Conservation (phyloP, 306 rosid genomes). For the Lathyrus sativus region DNA sequence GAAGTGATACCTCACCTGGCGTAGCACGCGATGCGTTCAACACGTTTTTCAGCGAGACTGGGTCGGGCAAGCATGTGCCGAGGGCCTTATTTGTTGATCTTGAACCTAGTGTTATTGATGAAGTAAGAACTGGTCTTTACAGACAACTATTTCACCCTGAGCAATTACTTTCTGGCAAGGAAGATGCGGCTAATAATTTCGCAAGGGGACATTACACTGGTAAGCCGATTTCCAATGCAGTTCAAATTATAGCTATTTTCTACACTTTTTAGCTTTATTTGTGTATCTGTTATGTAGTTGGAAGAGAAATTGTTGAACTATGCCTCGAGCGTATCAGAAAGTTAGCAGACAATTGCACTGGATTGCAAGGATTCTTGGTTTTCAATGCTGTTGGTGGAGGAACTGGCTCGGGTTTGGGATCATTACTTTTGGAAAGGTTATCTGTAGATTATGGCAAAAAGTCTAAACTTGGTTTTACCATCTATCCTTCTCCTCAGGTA, state of each 20-base stretch:
- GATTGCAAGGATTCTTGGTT: slow-evolving; percentile 78
- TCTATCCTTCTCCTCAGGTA: slow-evolving; percentile 85
- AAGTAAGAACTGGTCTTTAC: slow-evolving; percentile 60
- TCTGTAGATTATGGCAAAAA: slow-evolving; percentile 78
- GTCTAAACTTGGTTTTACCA: slow-evolving; percentile 73
- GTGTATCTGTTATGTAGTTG: slow-evolving; percentile 55
- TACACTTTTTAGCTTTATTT: slow-evolving; percentile 30
- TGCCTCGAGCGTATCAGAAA: slow-evolving; percentile 76
- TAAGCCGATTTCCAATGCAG: slow-evolving; percentile 35
- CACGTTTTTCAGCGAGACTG: slow-evolving; percentile 79
- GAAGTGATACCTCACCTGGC: slow-evolving; percentile 66
- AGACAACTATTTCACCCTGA: slow-evolving; percentile 82
- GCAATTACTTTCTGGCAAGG: slow-evolving; percentile 78
- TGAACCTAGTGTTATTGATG: slow-evolving; percentile 76
- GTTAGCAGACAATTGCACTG: slow-evolving; percentile 76
- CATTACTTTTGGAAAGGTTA: slow-evolving; percentile 70
- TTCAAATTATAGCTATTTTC: slow-evolving; percentile 6
- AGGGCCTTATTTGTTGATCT: slow-evolving; percentile 77
- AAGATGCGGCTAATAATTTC: slow-evolving; percentile 81
- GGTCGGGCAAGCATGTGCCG: slow-evolving; percentile 71
- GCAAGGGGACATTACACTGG: slow-evolving; percentile 83
- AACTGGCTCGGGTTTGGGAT: slow-evolving; percentile 82
- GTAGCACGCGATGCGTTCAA: slow-evolving; percentile 61
- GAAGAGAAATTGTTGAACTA: slow-evolving; percentile 71
- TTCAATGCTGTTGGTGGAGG: slow-evolving; percentile 87